These are phyloP conservation scores for Nyssa sinensis DNA, from an alignment of 148 eudicot species.

Conservation along the genomic window DNA sequence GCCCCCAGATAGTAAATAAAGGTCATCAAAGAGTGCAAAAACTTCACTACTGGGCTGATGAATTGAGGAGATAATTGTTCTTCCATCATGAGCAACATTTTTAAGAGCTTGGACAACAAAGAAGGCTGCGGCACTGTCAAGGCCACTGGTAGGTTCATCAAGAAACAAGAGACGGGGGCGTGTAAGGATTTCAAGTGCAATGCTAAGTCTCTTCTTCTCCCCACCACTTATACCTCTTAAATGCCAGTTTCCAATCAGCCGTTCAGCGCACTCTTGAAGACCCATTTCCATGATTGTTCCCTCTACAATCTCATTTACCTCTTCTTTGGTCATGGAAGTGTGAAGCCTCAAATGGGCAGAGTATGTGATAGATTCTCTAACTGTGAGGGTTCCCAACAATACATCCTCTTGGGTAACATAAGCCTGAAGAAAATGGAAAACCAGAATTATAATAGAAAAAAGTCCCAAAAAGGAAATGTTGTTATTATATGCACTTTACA, in stretches of 20 bases:
- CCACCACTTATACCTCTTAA: conserved; percentile 84
- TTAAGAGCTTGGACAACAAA: conserved; percentile 75
- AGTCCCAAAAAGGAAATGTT: neutral
- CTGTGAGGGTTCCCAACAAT: conserved; percentile 65
- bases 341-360: conserved; percentile 82
- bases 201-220: conserved; percentile 74
- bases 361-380: conserved; percentile 63
- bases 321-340: conserved; percentile 39
- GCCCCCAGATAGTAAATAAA: conserved; percentile 70
- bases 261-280: conserved; percentile 75
- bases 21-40: conserved; percentile 82
- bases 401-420: conserved; percentile 83
- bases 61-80: conserved; percentile 71
- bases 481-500: too few species aligned
- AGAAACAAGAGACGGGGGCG: conserved; percentile 71
- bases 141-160: conserved; percentile 88
- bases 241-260: conserved; percentile 75
- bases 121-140: conserved; percentile 86
- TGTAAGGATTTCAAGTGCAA: conserved; percentile 70
- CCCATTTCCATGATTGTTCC: conserved; percentile 77
- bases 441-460: neutral
- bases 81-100: conserved; percentile 62
- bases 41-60: conserved; percentile 93
- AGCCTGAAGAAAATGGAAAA: conserved; percentile 39
- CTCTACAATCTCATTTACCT: conserved; percentile 51